Evolutionary conservation across 2,329 filamentous ascomycete genomes (phyloP), one percentile per base, ranked within the genome.

Genomic region (Thermothelomyces thermophilus): DNA sequence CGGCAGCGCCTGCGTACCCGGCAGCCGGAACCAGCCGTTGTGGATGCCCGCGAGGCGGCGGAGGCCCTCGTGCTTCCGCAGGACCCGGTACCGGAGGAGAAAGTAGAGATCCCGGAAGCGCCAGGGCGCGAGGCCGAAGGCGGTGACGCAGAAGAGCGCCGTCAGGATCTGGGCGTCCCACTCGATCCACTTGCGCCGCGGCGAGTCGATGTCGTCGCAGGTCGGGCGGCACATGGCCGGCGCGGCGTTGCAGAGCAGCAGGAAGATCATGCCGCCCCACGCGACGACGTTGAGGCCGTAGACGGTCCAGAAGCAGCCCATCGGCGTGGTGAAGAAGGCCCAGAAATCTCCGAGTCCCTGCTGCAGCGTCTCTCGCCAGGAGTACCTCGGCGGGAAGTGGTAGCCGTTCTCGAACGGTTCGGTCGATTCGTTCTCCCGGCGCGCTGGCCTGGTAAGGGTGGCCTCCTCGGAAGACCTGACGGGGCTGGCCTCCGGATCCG

Each of bases 201-300:
- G 82, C 0, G 86, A 89, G 60, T 88, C 72, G 63, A 88, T 83
- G 57, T 86, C 74, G 62, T 87, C 76, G 70, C 87, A 91, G 31
- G 71, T 71, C 0, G 77, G 83, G 58, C 74, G 64, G 71, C 87
- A 89, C 86, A 89, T 89, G 52, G 80, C 80, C 6, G 84, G 83
- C 2, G 80, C 72, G 49, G 77, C 87, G 60, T 89, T 87, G 71
- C 83, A 86, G 22, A 95, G 79, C 2, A 95, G 73, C 16, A 95
- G 72, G 68, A 95, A 94, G 30, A 95, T 75, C 89, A 95, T 95
- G 51, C 86, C 88, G 45, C 89, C 89, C 89, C 89, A 95, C 0
- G 86, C 90, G 9, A 95, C 80, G 17, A 95, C 78, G 56, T 91
- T 90, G 50, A 93, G 75, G 11, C 84, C 82, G 66, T 94, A 95